Percentiles rank a stretch among this genome's conserved stretches.
These are phyloP conservation scores for Serendipita vermifera DNA, from an alignment of 768 basidiomycete species.

Conservation along the genomic window DNA sequence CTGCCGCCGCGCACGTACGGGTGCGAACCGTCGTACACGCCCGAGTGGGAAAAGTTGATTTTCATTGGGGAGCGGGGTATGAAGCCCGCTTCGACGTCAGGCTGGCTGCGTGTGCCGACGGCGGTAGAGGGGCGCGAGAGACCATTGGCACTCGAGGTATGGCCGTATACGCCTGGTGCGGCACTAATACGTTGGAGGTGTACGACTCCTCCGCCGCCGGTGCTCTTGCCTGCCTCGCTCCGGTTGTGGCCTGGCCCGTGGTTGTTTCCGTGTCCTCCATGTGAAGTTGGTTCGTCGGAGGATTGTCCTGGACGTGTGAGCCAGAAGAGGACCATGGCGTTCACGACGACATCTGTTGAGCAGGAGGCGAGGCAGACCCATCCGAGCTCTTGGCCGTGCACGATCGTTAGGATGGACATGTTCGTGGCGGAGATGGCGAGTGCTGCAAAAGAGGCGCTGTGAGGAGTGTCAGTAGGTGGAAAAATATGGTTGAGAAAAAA, in stretches of 20 bases:
- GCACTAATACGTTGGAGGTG: background rate
- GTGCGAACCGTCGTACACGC: conserved; percentile 4
- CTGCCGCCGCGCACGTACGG: background rate
- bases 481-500: background rate
- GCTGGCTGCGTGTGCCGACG: background rate
- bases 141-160: background rate
- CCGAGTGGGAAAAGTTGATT: background rate
- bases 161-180: background rate
- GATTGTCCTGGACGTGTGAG: background rate
- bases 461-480: background rate
- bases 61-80: conserved; percentile 1
- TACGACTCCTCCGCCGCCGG: background rate
- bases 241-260: background rate
- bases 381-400: conserved; percentile 35
- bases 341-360: conserved; percentile 1
- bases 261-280: background rate
- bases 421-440: conserved; percentile 38
- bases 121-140: background rate
- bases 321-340: conserved; percentile 3
- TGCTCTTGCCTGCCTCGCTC: background rate
- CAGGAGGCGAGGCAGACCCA: background rate
- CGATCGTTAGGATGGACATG: conserved; percentile 31
- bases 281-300: conserved; percentile 1
- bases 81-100: background rate
- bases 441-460: conserved; percentile 33